Evolutionary conservation across 371 early-diverging fungal genomes (phyloP).

Genomic region (Mortierella sp.): DNA sequence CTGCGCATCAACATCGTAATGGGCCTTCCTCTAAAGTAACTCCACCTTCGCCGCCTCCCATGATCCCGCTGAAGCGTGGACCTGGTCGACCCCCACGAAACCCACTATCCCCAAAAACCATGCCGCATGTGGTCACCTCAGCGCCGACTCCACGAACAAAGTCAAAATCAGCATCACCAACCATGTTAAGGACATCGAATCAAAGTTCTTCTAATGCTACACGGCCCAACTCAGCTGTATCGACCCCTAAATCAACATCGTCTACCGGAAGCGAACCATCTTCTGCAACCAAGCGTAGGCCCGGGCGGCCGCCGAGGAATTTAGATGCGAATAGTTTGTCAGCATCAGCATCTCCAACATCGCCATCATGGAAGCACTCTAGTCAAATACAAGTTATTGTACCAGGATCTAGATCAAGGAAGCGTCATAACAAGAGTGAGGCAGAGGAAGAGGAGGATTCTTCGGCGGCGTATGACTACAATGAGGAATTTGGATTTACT

Average conservation of each 20-base stretch:
- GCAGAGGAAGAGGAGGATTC: slow-evolving; percentile 31
- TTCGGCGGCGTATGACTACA: not conserved
- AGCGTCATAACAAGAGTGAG: slow-evolving; percentile 40
- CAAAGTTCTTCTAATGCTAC: slow-evolving; percentile 6
- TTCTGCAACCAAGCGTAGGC: slow-evolving; percentile 17
- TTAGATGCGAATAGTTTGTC: slow-evolving; percentile 1
- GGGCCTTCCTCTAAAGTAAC: slow-evolving; percentile 6
- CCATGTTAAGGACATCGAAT: slow-evolving; percentile 26
- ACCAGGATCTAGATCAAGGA: slow-evolving; percentile 33
- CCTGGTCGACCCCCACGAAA: slow-evolving; percentile 55
- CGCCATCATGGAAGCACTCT: slow-evolving; percentile 11
- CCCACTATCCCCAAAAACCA: slow-evolving; percentile 8
- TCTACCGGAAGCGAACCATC: slow-evolving; percentile 16
- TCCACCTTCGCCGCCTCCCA: slow-evolving; percentile 25
- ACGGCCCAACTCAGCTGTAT: slow-evolving; percentile 8
- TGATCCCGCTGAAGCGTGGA: slow-evolving; percentile 44
- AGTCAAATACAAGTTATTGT: slow-evolving; percentile 3
- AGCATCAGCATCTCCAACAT: slow-evolving; percentile 10
- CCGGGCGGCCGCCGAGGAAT: slow-evolving; percentile 39
- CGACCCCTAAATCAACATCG: slow-evolving; percentile 21
- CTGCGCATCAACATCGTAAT: not conserved
- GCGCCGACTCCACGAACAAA: slow-evolving; percentile 15
- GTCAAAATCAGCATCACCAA: slow-evolving; percentile 46
- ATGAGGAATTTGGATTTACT: slow-evolving; percentile 24
- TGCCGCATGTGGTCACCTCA: slow-evolving; percentile 11